Evolutionary conservation across 179 eudicot genomes (phyloP).

Genomic region (Silene noctiflora): DNA sequence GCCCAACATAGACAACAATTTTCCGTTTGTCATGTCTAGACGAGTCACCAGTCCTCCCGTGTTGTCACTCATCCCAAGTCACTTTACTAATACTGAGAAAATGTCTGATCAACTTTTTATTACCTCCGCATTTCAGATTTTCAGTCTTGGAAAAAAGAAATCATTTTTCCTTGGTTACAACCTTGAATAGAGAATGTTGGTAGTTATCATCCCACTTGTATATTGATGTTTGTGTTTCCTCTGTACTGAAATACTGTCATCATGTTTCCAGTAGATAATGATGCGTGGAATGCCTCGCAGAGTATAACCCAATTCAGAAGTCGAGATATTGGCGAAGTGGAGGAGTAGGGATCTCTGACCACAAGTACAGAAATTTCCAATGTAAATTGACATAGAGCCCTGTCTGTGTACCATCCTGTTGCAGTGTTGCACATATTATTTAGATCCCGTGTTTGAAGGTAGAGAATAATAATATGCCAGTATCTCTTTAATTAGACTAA

Average conservation of each 20-base stretch:
- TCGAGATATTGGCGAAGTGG: conserved; percentile 27
- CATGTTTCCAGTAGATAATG: conserved; percentile 27
- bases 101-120: too few relatives aligned
- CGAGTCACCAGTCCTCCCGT: too few relatives aligned
- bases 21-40: too few relatives aligned
- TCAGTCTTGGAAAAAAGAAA: too few relatives aligned
- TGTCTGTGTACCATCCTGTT: conserved; percentile 12
- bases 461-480: conserved; percentile 26
- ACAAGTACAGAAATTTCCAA: not conserved
- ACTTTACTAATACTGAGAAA: too few relatives aligned
- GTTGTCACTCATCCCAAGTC: too few relatives aligned
- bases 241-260: not conserved
- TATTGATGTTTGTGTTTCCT: not conserved
- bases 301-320: conserved; percentile 33
- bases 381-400: conserved; percentile 14
- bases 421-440: conserved; percentile 25
- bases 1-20: too few relatives aligned
- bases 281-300: conserved; percentile 23
- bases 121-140: too few relatives aligned
- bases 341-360: conserved; percentile 13
- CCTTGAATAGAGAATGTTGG: too few relatives aligned
- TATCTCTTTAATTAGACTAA: conserved; percentile 19
- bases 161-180: too few relatives aligned
- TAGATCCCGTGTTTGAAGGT: conserved; percentile 16
- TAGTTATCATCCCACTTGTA: not conserved